Evolutionary conservation across 768 basidiomycete genomes (phyloP), one percentile per base, ranked within the genome.

Genomic region (Coprinopsis marcescibilis): DNA sequence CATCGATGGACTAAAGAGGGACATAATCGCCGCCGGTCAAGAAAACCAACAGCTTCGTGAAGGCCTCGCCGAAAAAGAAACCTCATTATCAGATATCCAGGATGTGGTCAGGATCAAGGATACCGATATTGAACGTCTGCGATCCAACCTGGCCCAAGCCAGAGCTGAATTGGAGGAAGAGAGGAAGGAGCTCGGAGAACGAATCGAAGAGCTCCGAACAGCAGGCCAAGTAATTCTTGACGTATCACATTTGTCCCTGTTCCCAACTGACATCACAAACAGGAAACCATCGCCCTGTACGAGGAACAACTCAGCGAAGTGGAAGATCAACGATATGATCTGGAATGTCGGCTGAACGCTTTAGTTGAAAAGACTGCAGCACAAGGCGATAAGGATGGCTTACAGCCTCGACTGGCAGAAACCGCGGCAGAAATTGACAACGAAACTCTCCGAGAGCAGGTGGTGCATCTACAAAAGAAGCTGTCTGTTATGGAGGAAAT

Each of bases 271-370:
- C 20, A 27, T 43, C 0, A 7, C n/a, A 29, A 15, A 1, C 57
- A 93, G 89, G 90, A 92, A 80, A 91, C 93, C 0, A 96, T 96
- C 49, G 89, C 89, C 15, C 73, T 96, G 10, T 97, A 98, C 59
- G 95, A 99, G 67, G 90, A 93, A 59, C 80, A 84, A 29, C 70
- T 95, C 4, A 85, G 78, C 48, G 72, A 72, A 1, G 76, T 80
- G 17, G 87, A 93, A 55, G 69, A 70, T 12, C 75, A 78, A 52
- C 78, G 85, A 36, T 89, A 89, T 55, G 90, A 94, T 55, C 70
- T 87, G 50, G 89, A 94, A 56, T 75, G 80, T 38, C 73, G 70
- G 26, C 68, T 87, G 20, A 29, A 44, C 41, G 65, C 75, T 10
- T 57, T 67, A 0, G 67, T 90, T 6, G 83, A 90, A 75, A 75